phyloP scores from a whole-genome alignment of 148 eudicot genomes.

The Heliamphora exappendiculata region DNA sequence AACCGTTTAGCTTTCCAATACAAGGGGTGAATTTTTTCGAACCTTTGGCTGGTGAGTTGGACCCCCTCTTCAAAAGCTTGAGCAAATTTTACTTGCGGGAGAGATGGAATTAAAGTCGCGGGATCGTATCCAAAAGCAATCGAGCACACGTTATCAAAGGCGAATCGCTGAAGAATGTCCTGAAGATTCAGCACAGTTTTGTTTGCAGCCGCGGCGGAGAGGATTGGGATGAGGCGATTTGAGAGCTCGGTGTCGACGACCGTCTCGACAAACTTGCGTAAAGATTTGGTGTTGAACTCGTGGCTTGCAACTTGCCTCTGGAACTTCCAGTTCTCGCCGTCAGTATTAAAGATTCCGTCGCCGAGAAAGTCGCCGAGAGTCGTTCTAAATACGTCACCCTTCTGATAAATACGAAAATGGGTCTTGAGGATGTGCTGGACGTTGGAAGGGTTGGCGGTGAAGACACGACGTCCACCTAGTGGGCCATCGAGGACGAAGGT shows the following conservation, averaged over 20 bases:
- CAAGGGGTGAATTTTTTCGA: constrained; percentile 1
- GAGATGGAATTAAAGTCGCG: constrained; percentile 6
- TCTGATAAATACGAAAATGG: constrained; percentile 20
- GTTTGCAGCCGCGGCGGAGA: constrained; percentile 7
- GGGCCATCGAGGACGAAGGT: constrained; percentile 25
- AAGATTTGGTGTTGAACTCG: background rate
- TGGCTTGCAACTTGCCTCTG: background rate
- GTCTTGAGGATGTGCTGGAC: constrained; percentile 24
- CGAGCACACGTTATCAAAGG: constrained; percentile 28
- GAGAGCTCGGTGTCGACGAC: background rate
- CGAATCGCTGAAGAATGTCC: constrained; percentile 23
- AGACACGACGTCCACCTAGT: constrained; percentile 12
- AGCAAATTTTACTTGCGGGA: constrained; percentile 10
- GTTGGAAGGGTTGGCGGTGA: constrained; percentile 24
- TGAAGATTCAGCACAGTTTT: constrained; percentile 21
- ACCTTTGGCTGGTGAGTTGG: constrained; percentile 13
- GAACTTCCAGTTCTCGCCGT: constrained; percentile 6
- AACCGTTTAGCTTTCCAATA: constrained; percentile 7
- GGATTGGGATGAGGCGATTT: background rate
- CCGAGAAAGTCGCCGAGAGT: background rate
- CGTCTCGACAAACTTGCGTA: background rate
- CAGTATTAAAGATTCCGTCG: background rate
- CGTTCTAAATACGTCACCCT: constrained; percentile 5
- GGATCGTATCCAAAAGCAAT: constrained; percentile 24
- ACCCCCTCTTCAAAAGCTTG: constrained; percentile 17